Base-by-base conservation (phyloP, 2,329 filamentous ascomycete genomes). In the Fusarium sp. region DNA sequence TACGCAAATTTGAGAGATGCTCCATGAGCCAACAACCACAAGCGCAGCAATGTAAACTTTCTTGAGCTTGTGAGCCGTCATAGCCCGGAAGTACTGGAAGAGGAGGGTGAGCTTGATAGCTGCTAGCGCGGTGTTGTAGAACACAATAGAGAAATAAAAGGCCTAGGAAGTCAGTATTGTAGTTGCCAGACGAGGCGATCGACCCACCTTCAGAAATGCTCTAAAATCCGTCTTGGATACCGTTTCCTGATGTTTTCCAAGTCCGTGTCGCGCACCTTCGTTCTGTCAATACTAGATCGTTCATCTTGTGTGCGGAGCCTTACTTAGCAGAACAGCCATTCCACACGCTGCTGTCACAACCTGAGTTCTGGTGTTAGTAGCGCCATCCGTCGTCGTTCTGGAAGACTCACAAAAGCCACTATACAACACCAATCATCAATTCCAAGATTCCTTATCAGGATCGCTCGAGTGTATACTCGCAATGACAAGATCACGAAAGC, bases 91-190 rank as follows among this genome's bases (percentile, higher is more conserved):
- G 48, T 51, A 51, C 11, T 51, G 48, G 14, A 51, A 20, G 10
- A 51, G 48, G 20, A 51, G 39, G 24, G 48, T 40, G 13, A 40
- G 39, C 11, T 51, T 51, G 48, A 51, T 51, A 11, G 34, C 22
- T 18, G 36, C 48, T 14, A 51, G 36, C 15, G 22, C 48, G 14
- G 31, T 28, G 10, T 51, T 51, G 36, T 51, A 51, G 22, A 52
- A n/a, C 7, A 46, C 28, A 13, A 46, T 46, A 28, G 44, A 33
- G n/a, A 34, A 34, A 24, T 34, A 46, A 17, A 46, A 39, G 6
- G 17, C n/a, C 44, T 46, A 28, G 13, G 10, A 15, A 26, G n/a
- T 28, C 22, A 28, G 18, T n/a, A 8, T 28, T 44, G 14, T 36
- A 17, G 8, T 36, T 36, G 17, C 17, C 15, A 17, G 17, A 36